Evolutionary conservation across 257 asterid genomes (phyloP), one percentile per base, ranked within the genome.

Genomic region (Paraleonurus japonicus): DNA sequence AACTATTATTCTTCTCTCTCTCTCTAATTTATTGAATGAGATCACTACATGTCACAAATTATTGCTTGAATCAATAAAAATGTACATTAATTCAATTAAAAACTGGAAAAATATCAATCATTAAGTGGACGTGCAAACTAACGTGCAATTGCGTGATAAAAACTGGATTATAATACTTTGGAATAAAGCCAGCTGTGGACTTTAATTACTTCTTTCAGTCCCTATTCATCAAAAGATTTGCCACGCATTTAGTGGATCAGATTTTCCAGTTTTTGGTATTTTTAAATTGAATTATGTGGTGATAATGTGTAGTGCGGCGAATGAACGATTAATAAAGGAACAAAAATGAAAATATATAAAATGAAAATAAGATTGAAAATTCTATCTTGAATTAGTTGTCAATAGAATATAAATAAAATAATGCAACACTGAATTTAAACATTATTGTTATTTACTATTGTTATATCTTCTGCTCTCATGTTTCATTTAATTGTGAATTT

Each of bases 91-190:
- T 32, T 16, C 41, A 33, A 30, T 16, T 16, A 7, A 61, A 61
- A 61, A 4, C 7, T 8, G 27, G 5, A 61, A 4, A 33, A 11
- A 61, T 37, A 62, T 35, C 32, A 62, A 62, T 62, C 32, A 62
- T 43, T 67, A 30, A 50, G 50, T 32, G 16, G 15, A 69, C 39
- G 54, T 58, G 66, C 66, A 37, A 58, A 15, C 5, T 32, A 53
- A 54, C 54, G 64, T 67, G 63, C 33, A 33, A 15, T 58, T 70
- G 67, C 67, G 58, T 70, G 67, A 62, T 22, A 24, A 13, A 15
- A 15, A 16, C 2, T 24, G 65, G 43, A 24, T 70, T 2, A 1
- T 8, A 33, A 23, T 51, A 58, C 15, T 23, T 58, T 41, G 24
- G 33, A 5, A 23, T 22, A 2, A 28, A 43, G 16, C 61, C 48